Evolutionary conservation across 352 stramenopile species (phyloP).

Genomic region (Phytophthora pistaciae): DNA sequence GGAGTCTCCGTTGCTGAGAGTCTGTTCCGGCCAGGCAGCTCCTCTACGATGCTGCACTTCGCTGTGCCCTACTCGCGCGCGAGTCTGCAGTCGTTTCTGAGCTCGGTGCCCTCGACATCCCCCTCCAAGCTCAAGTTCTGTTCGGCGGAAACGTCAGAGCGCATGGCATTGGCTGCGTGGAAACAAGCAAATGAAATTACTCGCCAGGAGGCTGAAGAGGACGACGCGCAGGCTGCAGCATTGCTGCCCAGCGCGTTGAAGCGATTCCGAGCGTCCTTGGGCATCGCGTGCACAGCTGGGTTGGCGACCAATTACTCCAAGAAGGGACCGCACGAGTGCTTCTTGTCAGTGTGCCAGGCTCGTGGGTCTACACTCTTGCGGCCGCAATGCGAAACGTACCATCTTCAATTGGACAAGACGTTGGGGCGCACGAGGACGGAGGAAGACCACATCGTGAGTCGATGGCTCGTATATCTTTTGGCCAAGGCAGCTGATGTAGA

Average conservation of each 20-base stretch:
- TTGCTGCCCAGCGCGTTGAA: slow-evolving; percentile 36
- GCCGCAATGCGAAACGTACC: slow-evolving; percentile 61
- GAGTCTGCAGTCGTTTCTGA: slow-evolving; percentile 66
- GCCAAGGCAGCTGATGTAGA: slow-evolving; percentile 54
- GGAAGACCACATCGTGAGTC: slow-evolving; percentile 76
- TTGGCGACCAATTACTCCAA: slow-evolving; percentile 73
- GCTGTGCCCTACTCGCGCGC: slow-evolving; percentile 70
- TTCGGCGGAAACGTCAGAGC: slow-evolving; percentile 64
- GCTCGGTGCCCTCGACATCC: slow-evolving; percentile 15
- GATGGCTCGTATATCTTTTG: slow-evolving; percentile 76
- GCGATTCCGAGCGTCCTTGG: slow-evolving; percentile 52
- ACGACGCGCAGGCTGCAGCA: slow-evolving; percentile 22
- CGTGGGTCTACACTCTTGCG: slow-evolving; percentile 15
- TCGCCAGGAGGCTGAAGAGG: slow-evolving; percentile 39
- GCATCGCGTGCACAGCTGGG: slow-evolving; percentile 79
- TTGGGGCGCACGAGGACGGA: slow-evolving; percentile 57
- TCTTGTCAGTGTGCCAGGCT: slow-evolving; percentile 68
- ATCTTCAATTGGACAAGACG: slow-evolving; percentile 74
- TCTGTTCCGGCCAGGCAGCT: slow-evolving; percentile 67
- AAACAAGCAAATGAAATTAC: slow-evolving; percentile 51
- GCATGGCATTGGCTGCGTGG: slow-evolving; percentile 72
- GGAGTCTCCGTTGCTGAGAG: slow-evolving; percentile 51
- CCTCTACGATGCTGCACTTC: slow-evolving; percentile 79
- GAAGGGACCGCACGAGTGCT: slow-evolving; percentile 70
- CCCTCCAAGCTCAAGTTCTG: slow-evolving; percentile 51